Base-by-base conservation (phyloP, 1,139 yeast species). In the Schwanniomyces etchellsii region DNA sequence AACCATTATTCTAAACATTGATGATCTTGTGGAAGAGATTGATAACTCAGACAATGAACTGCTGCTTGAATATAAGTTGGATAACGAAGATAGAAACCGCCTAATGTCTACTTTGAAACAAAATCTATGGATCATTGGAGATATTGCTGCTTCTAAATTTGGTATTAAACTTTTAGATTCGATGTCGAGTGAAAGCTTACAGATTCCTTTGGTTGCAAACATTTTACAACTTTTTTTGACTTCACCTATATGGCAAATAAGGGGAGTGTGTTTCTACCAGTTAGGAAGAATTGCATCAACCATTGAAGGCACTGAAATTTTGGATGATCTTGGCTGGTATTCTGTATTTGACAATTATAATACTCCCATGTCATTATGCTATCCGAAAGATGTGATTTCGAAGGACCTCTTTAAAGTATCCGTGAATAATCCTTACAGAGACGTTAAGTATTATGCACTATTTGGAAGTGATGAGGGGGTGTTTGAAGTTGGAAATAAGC, bases 51-150 rank as follows among this genome's bases (percentile, higher is more conserved):
- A 31, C 14, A 22, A 28, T n/a, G 36, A 24, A 7, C 31, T 25
- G 4, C 15, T 26, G 14, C 7, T 31, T 10, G 35, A 34, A 10
- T 22, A 33, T 10, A 22, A 26, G 4, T 20, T 4, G 11, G 24
- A 20, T 11, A 18, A 25, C 4, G 26, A 24, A 16, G 23, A 18
- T 21, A 24, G 13, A 20, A 22, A 17, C 14, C 20, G 24, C 9
- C 14, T 28, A 14, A 23, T 30, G 9, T 31, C 14, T 18, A 28
- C 17, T 10, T 52, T 88, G 16, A 85, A 84, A 47, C 86, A 89
- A 11, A 75, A 82, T 29, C 49, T 89, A 28, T 91, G 97, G 96
- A 81, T 94, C 3, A 66, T 85, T 26, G 96, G 96, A 0, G 80
- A 80, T 44, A 78, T 88, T 24, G 88, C 89, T 2, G 74, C 88